Base-by-base conservation (phyloP, 2,329 filamentous ascomycete genomes). In the Grosmannia huntii region DNA sequence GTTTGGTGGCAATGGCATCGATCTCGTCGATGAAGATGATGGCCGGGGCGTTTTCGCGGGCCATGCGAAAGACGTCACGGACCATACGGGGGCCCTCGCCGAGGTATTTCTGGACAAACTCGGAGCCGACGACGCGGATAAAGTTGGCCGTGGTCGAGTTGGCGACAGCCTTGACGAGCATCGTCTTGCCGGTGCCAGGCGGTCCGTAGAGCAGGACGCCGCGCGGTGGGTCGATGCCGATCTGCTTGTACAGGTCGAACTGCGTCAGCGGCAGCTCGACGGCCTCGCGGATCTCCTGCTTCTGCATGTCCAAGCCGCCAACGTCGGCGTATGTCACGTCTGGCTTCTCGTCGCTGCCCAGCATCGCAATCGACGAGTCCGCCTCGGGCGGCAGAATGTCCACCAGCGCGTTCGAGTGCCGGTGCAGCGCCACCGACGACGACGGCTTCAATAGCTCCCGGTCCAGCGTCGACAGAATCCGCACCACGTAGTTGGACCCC, bases 11-110 rank as follows among this genome's bases (percentile, higher is more conserved):
- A 67, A 99, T 97, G 62, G 94, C 94, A 70, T 99, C 94, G 66
- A 99, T 96, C 73, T 99, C 94, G 70, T 99, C 94, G 70, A 99
- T 99, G 80, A 99, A 99, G 75, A 99, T 99, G 72, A 99, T 99
- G 60, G 91, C 88, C 0, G 94, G 94, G 0, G 90, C 92, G 77
- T 99, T 99, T 77, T 99, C 94, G 62, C 94, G 86, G 44, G 94
- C 94, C 94, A 99, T 99, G 62, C 94, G 83, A 82, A 99, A 99
- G 48, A 99, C 94, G 71, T 99, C 94, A 68, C 94, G 89, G 57
- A 99, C 94, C 94, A 99, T 99, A 65, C 94, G 89, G 57, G 94
- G 94, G 56, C 94, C 94, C 72, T 99, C 94, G 71, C 94, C 94
- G 2, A 99, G 81, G 68, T 99, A 99, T 75, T 99, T 99, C 71